These are phyloP conservation scores for Ephemerocybe angulata DNA, from an alignment of 768 basidiomycete species.

Conservation along the genomic window DNA sequence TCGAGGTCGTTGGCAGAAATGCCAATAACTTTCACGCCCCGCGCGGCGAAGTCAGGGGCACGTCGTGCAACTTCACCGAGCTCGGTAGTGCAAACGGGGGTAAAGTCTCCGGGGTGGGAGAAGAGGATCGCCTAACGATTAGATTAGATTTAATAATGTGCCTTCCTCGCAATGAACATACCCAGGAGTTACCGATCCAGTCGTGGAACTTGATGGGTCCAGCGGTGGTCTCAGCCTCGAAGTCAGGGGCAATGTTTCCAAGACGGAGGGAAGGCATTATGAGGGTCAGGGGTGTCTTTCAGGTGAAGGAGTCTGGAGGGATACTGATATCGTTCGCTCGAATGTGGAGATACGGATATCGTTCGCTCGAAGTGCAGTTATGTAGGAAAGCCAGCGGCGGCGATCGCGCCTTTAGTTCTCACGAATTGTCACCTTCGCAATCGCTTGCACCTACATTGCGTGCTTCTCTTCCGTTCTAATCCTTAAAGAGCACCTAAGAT, in stretches of 20 bases:
- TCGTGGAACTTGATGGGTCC: conserved; percentile 92
- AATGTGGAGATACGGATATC: background rate
- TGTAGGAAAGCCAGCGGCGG: conserved; percentile 11
- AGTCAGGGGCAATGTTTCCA: conserved; percentile 87
- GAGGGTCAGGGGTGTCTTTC: background rate
- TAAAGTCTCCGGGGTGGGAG: conserved; percentile 92
- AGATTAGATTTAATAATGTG: conserved; percentile 4
- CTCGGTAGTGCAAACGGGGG: conserved; percentile 96
- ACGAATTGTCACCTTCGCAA: conserved; percentile 39
- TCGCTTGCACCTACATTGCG: conserved; percentile 40
- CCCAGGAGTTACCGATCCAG: conserved; percentile 88
- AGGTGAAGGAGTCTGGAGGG: too few relatives aligned
- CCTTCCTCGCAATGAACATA: conserved; percentile 27
- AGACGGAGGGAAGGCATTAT: conserved; percentile 64
- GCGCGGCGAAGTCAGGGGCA: conserved; percentile 75
- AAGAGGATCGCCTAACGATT: conserved; percentile 73
- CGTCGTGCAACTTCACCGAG: conserved; percentile 93
- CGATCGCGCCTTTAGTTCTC: conserved; percentile 63
- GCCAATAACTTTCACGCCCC: conserved; percentile 91
- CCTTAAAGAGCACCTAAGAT: background rate
- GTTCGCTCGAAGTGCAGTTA: background rate
- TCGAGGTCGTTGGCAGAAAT: conserved; percentile 88
- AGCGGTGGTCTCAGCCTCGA: conserved; percentile 82
- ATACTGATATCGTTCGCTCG: too few relatives aligned
- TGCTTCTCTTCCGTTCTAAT: conserved; percentile 23